Conservation (phyloP, 345 rosid species). For the Aquilaria sinensis region DNA sequence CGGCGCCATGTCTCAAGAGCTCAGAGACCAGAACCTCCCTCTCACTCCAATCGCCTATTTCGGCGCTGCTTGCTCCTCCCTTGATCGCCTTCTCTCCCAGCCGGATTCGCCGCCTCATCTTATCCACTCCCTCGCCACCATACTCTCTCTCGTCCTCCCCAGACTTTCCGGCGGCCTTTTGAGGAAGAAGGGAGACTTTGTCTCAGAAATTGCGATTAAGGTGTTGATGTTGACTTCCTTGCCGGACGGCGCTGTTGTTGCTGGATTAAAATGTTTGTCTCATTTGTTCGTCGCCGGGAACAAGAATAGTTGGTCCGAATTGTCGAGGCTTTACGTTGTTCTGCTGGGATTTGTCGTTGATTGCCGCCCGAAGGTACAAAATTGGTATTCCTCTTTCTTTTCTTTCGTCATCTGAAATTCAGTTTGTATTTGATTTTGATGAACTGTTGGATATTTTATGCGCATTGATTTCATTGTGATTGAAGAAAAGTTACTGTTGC, state of each 20-base stretch:
- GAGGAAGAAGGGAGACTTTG: conserved; percentile 46
- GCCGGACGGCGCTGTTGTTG: conserved; percentile 30
- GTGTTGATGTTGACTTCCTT: conserved; percentile 37
- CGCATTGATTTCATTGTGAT: neutral
- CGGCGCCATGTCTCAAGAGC: conserved; percentile 67
- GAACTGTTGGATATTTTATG: neutral
- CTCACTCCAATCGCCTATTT: conserved; percentile 68
- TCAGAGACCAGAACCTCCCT: conserved; percentile 56
- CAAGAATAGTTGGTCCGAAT: conserved; percentile 38
- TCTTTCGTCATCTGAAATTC: too few relatives aligned
- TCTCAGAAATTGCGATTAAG: conserved; percentile 36
- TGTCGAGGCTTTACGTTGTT: conserved; percentile 35
- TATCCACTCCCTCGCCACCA: conserved; percentile 46
- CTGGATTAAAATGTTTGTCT: conserved; percentile 63
- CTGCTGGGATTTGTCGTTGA: conserved; percentile 42
- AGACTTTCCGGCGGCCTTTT: conserved; percentile 36
- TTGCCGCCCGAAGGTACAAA: conserved; percentile 54
- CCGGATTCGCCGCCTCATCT: conserved; percentile 33
- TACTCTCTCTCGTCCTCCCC: conserved; percentile 57
- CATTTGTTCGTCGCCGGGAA: conserved; percentile 45
- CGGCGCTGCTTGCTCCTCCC: conserved; percentile 53
- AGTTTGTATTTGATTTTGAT: neutral
- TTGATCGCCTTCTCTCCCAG: conserved; percentile 42
- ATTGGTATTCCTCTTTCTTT: neutral
- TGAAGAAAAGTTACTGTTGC: neutral